Base-by-base conservation (phyloP, 2,329 filamentous ascomycete species). In the Kalmusia sp. region DNA sequence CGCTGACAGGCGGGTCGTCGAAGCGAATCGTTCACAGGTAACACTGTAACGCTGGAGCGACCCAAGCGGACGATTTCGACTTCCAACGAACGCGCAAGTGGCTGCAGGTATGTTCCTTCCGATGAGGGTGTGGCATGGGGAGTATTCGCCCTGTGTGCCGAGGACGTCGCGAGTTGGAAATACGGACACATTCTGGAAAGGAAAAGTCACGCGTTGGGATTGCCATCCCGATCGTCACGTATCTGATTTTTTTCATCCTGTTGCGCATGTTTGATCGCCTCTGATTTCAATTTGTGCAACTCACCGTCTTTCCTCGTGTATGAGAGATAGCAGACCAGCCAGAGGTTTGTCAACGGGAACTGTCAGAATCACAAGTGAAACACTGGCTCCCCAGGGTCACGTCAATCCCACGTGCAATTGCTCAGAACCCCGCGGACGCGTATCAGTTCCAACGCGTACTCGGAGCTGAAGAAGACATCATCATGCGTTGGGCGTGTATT, bases 401-500 rank as follows among this genome's bases (percentile, higher is more conserved):
- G 53, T 57, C 49, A 49, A 27, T 12, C 45, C 33, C 39, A 48
- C 50, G 51, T 54, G 34, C 24, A 41, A 11, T 35, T 19, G 8
- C 22, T 11, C 21, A 25, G 12, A 11, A 22, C 41, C 43, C 33
- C 25, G 11, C 30, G 17, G 15, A 48, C 49, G 52, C 33, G 52
- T 55, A 25, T 47, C 21, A 57, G 38, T 54, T 51, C 53, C 54
- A 34, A 53, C 54, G 38, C 44, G 24, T 39, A 49, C 43, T 47
- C 51, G 37, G 15, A 37, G 40, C 44, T 34, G 24, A 21, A 52
- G 28, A 38, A 43, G 27, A 47, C 46, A 52, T 54, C 46, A 52
- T 55, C 48, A 59, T 43, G 51, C 51, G 49, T 27, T 40, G 51
- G 48, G 38, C 17, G 33, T 12, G 48, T 53, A 70, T 70, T 68